Base-by-base conservation (phyloP, 1,284 basidiomycete genomes). In the Pterula multifida region DNA sequence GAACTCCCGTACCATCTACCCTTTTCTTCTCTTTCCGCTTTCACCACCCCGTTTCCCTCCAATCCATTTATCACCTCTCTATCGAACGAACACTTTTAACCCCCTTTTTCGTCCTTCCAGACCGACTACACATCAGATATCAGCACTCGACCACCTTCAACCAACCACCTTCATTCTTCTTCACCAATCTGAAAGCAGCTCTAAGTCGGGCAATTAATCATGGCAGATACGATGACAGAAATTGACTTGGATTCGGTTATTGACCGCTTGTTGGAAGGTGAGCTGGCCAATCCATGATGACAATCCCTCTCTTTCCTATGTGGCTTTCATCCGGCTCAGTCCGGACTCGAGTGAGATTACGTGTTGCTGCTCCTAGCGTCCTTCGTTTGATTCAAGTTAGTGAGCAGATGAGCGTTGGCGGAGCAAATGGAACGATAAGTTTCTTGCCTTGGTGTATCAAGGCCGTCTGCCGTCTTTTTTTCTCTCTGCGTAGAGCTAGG, bases 181-280 rank as follows among this genome's bases (percentile, higher is more conserved):
- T n/a, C 13, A 42, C 39, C 9, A 6, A 17, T 17, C 39, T 32
- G 28, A 32, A 15, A 32, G 28, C 28, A 15, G 28, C 28, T 15
- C 6, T 15, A 6, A 32, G 6, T 6, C 6, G 6, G 15, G 28
- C 15, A 15, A 32, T 28, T 13, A 36, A 36, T 49, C 49, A 80
- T 80, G 78, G 75, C 79, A 60, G 81, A 83, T 61, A 68, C 78
- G 55, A 68, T 74, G 57, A 83, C 83, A 63, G 92, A 95, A 68
- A 93, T 96, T 69, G 93, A 96, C 78, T 80, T 97, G 57, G 93
- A 97, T 75, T 94, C 91, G 68, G 90, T 96, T 75, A 96, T 97
- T 65, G 93, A 96, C 82, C 80, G 92, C 56, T 76, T 96, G 57
- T 75, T 96, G 57, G 93, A 96, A 83, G 93, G 93, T 93, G 73